Conservation (phyloP, 768 basidiomycete genomes). For the Tulasnella calospora region DNA sequence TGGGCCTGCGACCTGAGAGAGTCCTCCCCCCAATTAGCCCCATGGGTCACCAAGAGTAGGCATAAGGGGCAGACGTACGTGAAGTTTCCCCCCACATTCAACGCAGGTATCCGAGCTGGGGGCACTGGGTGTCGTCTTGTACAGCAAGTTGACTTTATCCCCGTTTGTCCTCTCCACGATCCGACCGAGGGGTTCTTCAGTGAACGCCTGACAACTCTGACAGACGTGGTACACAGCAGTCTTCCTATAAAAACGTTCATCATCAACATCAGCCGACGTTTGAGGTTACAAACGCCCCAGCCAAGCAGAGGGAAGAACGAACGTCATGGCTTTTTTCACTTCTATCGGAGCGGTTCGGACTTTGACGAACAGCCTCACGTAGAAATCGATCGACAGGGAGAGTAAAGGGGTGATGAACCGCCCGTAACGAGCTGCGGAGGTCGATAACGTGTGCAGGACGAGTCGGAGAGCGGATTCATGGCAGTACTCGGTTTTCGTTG, state of each 20-base stretch:
- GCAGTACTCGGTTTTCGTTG: constrained; percentile 87
- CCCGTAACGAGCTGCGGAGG: constrained; percentile 86
- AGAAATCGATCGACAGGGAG: constrained; percentile 94
- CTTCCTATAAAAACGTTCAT: constrained; percentile 52
- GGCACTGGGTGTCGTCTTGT: constrained; percentile 71
- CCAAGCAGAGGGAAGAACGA: constrained; percentile 32
- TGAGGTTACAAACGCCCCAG: too few species aligned
- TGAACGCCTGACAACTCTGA: constrained; percentile 70
- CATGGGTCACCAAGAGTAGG: neutral
- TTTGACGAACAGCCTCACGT: constrained; percentile 85
- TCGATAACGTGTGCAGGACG: constrained; percentile 79
- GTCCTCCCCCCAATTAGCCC: neutral
- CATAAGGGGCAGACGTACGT: constrained; percentile 48
- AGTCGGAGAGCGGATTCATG: constrained; percentile 91
- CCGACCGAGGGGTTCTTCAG: constrained; percentile 81
- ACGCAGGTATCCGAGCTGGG: constrained; percentile 60
- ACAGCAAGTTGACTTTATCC: constrained; percentile 56
- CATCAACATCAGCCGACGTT: neutral
- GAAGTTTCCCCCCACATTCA: constrained; percentile 72
- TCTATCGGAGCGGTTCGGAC: constrained; percentile 67
- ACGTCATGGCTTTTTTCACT: constrained; percentile 81
- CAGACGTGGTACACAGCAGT: constrained; percentile 84
- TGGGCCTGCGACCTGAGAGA: constrained; percentile 73
- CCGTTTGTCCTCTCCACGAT: constrained; percentile 55
- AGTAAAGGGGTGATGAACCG: constrained; percentile 84